A percentile compares a stretch with the other conserved stretches of the same genome.
Conservation (phyloP, 352 stramenopile genomes). For the Globisporangium cystogenes region DNA sequence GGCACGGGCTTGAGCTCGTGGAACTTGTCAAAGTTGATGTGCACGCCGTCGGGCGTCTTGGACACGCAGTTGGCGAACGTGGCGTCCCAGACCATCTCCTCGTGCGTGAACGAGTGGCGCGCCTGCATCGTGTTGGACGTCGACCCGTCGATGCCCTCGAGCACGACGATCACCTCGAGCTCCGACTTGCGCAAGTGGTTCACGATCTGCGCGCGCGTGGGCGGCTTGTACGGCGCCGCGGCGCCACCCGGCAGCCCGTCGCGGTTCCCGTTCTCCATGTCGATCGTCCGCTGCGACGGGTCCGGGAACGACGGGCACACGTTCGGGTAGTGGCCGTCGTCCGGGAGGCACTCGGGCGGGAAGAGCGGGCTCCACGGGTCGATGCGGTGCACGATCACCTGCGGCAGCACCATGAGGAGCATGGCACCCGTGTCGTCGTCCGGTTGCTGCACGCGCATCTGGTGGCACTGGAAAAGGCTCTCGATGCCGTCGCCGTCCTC, state of each 20-base stretch:
- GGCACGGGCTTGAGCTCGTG: constrained; percentile 64
- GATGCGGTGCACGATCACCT: constrained; percentile 81
- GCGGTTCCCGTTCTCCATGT: constrained; percentile 84
- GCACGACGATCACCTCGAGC: constrained; percentile 74
- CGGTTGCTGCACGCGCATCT: constrained; percentile 87
- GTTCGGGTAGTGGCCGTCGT: constrained; percentile 38
- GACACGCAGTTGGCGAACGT: constrained; percentile 76
- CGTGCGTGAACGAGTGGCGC: constrained; percentile 72
- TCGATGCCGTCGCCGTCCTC: constrained; percentile 44
- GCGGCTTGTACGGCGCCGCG: constrained; percentile 36
- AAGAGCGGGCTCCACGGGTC: constrained; percentile 83
- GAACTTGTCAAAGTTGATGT: constrained; percentile 85
- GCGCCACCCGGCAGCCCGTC: constrained; percentile 31
- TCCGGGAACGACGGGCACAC: constrained; percentile 60
- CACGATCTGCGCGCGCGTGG: constrained; percentile 67
- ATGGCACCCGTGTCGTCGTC: constrained; percentile 78
- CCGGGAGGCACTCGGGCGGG: constrained; percentile 65
- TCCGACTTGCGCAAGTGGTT: constrained; percentile 60
- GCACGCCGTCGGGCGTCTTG: constrained; percentile 39
- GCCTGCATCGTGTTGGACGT: constrained; percentile 88
- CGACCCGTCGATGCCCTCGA: constrained; percentile 81
- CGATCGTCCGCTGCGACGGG: constrained; percentile 59
- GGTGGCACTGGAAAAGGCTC: constrained; percentile 69
- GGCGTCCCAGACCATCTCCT: constrained; percentile 77
- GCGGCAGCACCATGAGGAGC: constrained; percentile 78